Base-by-base conservation (phyloP, 805 yeast genomes). In the Suhomyces sp. region DNA sequence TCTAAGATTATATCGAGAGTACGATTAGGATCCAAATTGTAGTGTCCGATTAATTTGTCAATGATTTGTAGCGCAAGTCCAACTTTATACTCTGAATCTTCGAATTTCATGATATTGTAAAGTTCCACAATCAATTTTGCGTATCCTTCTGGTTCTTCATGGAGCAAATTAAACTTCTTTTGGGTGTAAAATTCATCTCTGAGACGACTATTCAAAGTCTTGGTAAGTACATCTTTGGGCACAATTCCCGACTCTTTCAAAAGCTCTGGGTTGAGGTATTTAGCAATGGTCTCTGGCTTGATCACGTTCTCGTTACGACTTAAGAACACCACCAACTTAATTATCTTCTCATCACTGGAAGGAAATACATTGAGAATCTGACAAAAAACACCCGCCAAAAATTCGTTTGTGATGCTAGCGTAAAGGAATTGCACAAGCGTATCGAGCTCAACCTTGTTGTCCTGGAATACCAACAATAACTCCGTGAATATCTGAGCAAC, bases 61-160 rank as follows among this genome's bases (percentile, higher is more conserved):
- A 83, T 63, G 5, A 72, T 67, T n/a, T 70, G 56, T 7, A 70
- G 52, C 7, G 75, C 69, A 33, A 65, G 68, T 1, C 63, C 58
- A 0, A 77, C 59, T 46, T 75, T 71, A 25, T 49, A 60, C 3
- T 48, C 42, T 6, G 72, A 56, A 36, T 72, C 70, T 3, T 63
- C 60, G 21, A 69, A 65, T 17, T 51, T 47, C 35, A 74, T 60
- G 1, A 77, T 67, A 2, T 58, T 42, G 35, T 63, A 55, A 9
- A 83, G 42, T 31, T 80, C 76, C 2, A 70, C 69, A 1, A 79
- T 54, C 20, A 85, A 61, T 46, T 78, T 80, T 9, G 95, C 58
- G 57, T 77, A 88, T 1, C 96, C 97, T 51, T 83, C 88, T 16
- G 79, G 65, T 42, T 83, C 83, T 55, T 90, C 96, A 32, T 79